Conservation (phyloP, 495 filamentous ascomycete species). For the Cudoniella acicularis region DNA sequence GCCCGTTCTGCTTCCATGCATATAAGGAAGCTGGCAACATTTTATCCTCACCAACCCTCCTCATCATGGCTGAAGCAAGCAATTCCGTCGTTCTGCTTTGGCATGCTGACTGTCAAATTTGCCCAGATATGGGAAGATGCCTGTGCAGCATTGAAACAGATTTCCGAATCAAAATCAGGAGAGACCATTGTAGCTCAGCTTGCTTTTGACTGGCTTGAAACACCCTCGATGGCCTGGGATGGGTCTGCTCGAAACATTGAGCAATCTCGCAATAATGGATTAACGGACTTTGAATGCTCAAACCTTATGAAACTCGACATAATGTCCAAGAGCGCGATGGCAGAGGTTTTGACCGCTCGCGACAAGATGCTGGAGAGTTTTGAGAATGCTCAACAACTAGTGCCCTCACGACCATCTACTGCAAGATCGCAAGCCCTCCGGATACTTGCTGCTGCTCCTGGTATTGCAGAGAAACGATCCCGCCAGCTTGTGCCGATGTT, state of each 20-base stretch:
- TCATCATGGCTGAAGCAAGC: slow-evolving; percentile 65
- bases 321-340: slow-evolving; percentile 33
- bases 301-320: slow-evolving; percentile 61
- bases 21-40: slow-evolving; percentile 67
- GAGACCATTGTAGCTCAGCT: slow-evolving; percentile 71
- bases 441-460: slow-evolving; percentile 68
- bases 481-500: slow-evolving; percentile 81
- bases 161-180: slow-evolving; percentile 64
- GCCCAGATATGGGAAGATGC: slow-evolving; percentile 84
- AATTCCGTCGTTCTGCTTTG: slow-evolving; percentile 81
- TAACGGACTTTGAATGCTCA: slow-evolving; percentile 75
- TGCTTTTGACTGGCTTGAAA: slow-evolving; percentile 75
- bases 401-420: slow-evolving; percentile 34
- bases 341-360: slow-evolving; percentile 35
- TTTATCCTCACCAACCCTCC: slow-evolving; percentile 50
- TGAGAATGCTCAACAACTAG: slow-evolving; percentile 42
- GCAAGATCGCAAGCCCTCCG: slow-evolving; percentile 75
- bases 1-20: slow-evolving; percentile 75
- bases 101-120: slow-evolving; percentile 78
- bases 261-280: slow-evolving; percentile 23
- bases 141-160: slow-evolving; percentile 65
- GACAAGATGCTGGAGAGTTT: slow-evolving; percentile 48
- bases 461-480: slow-evolving; percentile 79
- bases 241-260: slow-evolving; percentile 23
- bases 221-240: slow-evolving; percentile 45